Evolutionary conservation across 1,284 basidiomycete genomes (phyloP).

Genomic region (Cryptococcus sp.): DNA sequence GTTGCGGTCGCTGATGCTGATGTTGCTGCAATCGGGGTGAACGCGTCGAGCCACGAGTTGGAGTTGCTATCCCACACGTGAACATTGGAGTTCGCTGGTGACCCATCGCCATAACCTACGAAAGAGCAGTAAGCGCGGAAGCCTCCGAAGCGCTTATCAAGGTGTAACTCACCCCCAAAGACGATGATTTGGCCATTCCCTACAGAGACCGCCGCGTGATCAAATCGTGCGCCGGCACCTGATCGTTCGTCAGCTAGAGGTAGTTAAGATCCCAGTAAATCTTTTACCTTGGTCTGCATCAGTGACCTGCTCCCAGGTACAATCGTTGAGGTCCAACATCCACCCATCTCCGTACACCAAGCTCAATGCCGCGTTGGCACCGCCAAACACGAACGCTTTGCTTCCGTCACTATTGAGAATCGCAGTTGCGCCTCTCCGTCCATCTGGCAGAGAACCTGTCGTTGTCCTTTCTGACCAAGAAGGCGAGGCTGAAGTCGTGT

Average conservation of each 20-base stretch:
- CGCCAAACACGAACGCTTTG: slow-evolving; percentile 73
- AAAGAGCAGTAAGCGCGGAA: neutral
- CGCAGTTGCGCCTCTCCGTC: slow-evolving; percentile 70
- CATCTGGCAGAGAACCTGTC: slow-evolving; percentile 57
- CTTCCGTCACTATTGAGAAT: slow-evolving; percentile 59
- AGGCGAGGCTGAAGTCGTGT: slow-evolving; percentile 59
- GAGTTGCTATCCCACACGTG: slow-evolving; percentile 29
- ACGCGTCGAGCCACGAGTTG: slow-evolving; percentile 19
- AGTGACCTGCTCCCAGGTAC: slow-evolving; percentile 34
- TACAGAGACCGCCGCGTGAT: slow-evolving; percentile 69
- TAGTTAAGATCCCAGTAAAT: too few species aligned
- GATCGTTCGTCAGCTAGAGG: neutral
- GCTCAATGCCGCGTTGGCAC: slow-evolving; percentile 64
- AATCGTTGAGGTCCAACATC: slow-evolving; percentile 68
- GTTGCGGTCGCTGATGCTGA: neutral
- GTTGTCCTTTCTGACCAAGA: slow-evolving; percentile 61
- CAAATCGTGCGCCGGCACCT: slow-evolving; percentile 63
- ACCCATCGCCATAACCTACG: slow-evolving; percentile 28
- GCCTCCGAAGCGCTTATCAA: neutral
- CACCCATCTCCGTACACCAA: slow-evolving; percentile 69
- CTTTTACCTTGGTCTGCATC: slow-evolving; percentile 15
- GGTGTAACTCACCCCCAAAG: slow-evolving; percentile 67
- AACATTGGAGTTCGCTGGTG: slow-evolving; percentile 24
- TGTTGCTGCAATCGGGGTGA: slow-evolving; percentile 1
- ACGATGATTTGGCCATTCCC: slow-evolving; percentile 66